A percentile compares a stretch with the other conserved stretches of the same genome.
These are phyloP conservation scores for Kitagawia praeruptora DNA, from an alignment of 129 eudicot species.

Conservation along the genomic window DNA sequence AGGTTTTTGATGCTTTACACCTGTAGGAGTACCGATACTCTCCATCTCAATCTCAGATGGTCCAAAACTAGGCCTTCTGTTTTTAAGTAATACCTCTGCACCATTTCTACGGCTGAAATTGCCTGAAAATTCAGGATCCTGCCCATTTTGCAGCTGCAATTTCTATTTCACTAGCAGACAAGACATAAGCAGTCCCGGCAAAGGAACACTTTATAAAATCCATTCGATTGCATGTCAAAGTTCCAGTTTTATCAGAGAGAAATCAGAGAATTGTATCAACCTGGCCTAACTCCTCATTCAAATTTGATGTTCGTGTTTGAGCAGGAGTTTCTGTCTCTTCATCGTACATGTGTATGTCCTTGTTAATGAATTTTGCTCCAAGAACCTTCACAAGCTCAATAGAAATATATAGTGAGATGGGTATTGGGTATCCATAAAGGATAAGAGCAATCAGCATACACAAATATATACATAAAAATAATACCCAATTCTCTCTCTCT, in stretches of 20 bases:
- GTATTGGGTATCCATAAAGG: too few species aligned
- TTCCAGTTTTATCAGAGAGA: slow-evolving; percentile 99
- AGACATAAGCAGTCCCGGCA: slow-evolving; percentile 75
- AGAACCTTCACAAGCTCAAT: slow-evolving; percentile 94
- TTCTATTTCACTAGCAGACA: slow-evolving; percentile 81
- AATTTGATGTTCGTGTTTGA: slow-evolving; percentile 87
- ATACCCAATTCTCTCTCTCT: too few species aligned
- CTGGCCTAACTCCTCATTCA: slow-evolving; percentile 91
- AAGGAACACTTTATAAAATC: slow-evolving; percentile 92
- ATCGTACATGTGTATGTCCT: slow-evolving; percentile 80
- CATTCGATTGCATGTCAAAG: slow-evolving; percentile 95
- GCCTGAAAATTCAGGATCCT: slow-evolving; percentile 19
- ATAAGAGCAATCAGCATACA: too few species aligned
- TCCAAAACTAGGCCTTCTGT: slow-evolving; percentile 12
- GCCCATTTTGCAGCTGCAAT: slow-evolving; percentile 84
- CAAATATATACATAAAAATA: too few species aligned
- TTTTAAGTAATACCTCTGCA: slow-evolving; percentile 21
- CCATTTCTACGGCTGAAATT: slow-evolving; percentile 12
- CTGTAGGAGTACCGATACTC: slow-evolving; percentile 33
- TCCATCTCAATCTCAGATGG: slow-evolving; percentile 65
- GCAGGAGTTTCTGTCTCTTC: slow-evolving; percentile 95
- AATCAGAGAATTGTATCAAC: slow-evolving; percentile 93
- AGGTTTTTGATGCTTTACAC: slow-evolving; percentile 29
- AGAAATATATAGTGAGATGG: too few species aligned
- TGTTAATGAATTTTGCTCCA: slow-evolving; percentile 84